Conservation (phyloP, 768 basidiomycete species). For the Antrodiella citrinella region DNA sequence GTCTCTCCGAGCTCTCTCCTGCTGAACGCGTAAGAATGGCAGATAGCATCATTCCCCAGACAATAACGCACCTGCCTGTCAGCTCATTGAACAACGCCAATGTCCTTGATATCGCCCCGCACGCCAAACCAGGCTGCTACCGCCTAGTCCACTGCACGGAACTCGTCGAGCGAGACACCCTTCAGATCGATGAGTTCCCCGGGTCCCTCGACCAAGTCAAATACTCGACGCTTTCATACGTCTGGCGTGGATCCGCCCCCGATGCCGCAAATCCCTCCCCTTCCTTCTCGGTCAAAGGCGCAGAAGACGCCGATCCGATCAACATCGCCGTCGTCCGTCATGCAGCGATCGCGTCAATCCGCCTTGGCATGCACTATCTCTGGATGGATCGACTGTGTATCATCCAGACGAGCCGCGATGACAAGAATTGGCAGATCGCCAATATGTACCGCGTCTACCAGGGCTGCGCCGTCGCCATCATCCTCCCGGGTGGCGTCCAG, state of each 20-base stretch:
- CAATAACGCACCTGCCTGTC: no score
- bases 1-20: no score
- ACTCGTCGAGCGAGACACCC: background rate
- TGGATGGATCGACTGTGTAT: constrained; percentile 19
- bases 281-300: constrained; percentile 7
- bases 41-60: no score
- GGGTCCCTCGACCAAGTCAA: constrained; percentile 4
- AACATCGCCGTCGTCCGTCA: constrained; percentile 8
- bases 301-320: constrained; percentile 11
- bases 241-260: constrained; percentile 8
- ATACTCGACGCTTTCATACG: constrained; percentile 10
- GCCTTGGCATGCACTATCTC: constrained; percentile 4
- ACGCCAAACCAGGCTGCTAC: no score
- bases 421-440: constrained; percentile 16
- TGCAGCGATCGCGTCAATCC: constrained; percentile 4
- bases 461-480: constrained; percentile 8
- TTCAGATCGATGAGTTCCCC: constrained; percentile 4
- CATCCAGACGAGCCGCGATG: constrained; percentile 13
- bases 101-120: no score
- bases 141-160: constrained; percentile 5
- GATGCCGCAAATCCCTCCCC: background rate
- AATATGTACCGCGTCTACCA: constrained; percentile 16
- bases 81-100: no score
- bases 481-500: constrained; percentile 14
- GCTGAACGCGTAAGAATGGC: no score